These are phyloP conservation scores for Aegilops umbellulata DNA, from an alignment of 176 grass and related monocot species.

Conservation along the genomic window DNA sequence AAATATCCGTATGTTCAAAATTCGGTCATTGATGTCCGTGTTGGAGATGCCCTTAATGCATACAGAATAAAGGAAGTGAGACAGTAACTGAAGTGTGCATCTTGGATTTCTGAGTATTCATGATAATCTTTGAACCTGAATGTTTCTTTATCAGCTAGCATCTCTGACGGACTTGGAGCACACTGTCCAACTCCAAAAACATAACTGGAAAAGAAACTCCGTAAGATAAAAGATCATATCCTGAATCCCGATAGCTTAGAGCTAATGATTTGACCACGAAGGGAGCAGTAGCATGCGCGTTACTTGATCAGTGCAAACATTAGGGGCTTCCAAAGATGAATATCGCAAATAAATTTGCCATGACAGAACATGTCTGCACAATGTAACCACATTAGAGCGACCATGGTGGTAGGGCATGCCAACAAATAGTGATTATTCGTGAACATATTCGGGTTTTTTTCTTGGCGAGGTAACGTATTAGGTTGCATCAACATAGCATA, in stretches of 20 bases:
- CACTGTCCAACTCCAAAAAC: not conserved
- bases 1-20: too few relatives aligned
- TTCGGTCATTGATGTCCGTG: too few relatives aligned
- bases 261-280: not conserved
- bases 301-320: not conserved
- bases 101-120: not conserved
- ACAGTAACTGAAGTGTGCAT: not conserved
- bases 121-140: not conserved
- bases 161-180: not conserved
- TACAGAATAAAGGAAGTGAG: not conserved
- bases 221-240: not conserved
- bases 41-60: not conserved
- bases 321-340: not conserved
- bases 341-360: not conserved
- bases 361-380: not conserved
- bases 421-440: too few relatives aligned
- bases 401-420: too few relatives aligned
- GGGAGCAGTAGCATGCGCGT: not conserved
- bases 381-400: not conserved
- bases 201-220: not conserved
- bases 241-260: not conserved
- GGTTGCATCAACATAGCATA: not conserved
- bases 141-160: not conserved
- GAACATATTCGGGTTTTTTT: too few relatives aligned
- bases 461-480: too few relatives aligned